Evolutionary conservation across 1,284 basidiomycete species (phyloP).

Genomic region (Lentinula novae-zelandiae): DNA sequence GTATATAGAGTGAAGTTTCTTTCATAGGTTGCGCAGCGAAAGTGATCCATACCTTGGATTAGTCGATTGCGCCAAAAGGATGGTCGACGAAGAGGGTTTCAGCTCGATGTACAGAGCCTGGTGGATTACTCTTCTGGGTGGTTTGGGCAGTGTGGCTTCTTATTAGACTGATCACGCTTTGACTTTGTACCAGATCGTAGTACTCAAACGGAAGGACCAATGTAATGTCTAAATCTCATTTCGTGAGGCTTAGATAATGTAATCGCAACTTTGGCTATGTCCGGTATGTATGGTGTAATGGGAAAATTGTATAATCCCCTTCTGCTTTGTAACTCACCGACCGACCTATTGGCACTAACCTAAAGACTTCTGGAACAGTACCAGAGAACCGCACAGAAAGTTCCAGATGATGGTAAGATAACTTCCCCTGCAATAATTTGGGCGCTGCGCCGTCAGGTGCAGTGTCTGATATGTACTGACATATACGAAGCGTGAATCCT

Average conservation of each 20-base stretch:
- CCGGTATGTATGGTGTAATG: too few relatives aligned
- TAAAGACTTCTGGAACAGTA: too few relatives aligned
- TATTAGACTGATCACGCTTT: conserved; percentile 19
- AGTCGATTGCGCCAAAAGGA: conserved; percentile 73
- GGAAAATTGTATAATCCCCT: too few relatives aligned
- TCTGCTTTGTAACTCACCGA: too few relatives aligned
- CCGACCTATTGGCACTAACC: too few relatives aligned
- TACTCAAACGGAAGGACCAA: background rate
- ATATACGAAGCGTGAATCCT: too few relatives aligned
- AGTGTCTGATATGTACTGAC: too few relatives aligned
- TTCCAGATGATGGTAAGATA: too few relatives aligned
- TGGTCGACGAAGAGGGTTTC: conserved; percentile 81
- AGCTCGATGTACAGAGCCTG: conserved; percentile 77
- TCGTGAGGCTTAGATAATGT: background rate
- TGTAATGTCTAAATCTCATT: background rate
- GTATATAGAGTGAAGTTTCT: background rate
- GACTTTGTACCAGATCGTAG: background rate
- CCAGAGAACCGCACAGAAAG: too few relatives aligned
- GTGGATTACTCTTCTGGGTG: conserved; percentile 79
- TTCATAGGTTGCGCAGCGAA: conserved; percentile 66
- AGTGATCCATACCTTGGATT: conserved; percentile 84
- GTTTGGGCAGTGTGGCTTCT: conserved; percentile 56
- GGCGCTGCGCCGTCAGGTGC: too few relatives aligned
- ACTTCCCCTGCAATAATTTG: too few relatives aligned
- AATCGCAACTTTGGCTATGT: too few relatives aligned